Conservation (phyloP, 345 rosid species). For the Geranium rotundifolium region DNA sequence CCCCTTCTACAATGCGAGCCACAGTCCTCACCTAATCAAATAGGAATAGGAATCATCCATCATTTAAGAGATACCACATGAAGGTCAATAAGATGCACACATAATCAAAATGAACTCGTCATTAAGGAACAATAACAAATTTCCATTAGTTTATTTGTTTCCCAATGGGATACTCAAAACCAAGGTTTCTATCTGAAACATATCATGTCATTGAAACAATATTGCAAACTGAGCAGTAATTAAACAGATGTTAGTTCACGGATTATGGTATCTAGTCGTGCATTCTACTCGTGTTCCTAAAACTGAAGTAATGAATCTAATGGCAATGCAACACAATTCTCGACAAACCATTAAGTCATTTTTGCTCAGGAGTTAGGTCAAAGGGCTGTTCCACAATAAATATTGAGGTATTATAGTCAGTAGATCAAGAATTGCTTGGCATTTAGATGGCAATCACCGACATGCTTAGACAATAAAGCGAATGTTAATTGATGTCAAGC, state of each 20-base stretch:
- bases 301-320: neutral
- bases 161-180: neutral
- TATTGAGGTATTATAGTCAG: neutral
- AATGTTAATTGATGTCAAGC: neutral
- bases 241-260: no score
- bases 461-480: neutral
- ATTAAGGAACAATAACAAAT: no score
- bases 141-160: neutral
- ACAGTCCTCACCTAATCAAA: conserved; percentile 38
- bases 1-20: conserved; percentile 75
- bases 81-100: neutral
- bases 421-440: neutral
- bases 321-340: neutral
- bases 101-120: neutral
- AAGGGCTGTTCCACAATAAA: no score
- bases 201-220: neutral
- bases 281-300: neutral
- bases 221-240: neutral
- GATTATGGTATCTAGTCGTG: neutral
- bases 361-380: neutral
- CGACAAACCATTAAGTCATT: neutral
- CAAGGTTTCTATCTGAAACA: neutral
- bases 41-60: conserved; percentile 1
- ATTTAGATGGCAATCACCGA: neutral
- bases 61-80: neutral